Evolutionary conservation across 352 stramenopile species (phyloP).

Genomic region (Phytopythium cucurbitacearum): DNA sequence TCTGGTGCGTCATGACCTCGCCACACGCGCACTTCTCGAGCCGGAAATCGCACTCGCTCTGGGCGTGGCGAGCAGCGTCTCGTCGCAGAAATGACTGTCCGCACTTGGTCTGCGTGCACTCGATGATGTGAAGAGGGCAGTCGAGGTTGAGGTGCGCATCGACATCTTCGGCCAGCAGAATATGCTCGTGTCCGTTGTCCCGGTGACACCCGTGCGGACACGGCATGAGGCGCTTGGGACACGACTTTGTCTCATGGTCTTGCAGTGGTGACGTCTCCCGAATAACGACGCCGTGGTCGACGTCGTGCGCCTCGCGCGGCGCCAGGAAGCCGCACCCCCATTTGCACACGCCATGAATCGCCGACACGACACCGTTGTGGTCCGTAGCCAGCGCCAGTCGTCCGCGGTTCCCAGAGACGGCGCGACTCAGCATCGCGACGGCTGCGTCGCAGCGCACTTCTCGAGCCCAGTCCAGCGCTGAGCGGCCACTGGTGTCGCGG

Average conservation of each 20-base stretch:
- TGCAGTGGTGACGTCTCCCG: constrained; percentile 31
- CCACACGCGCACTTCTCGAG: constrained; percentile 45
- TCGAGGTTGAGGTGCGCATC: constrained; percentile 21
- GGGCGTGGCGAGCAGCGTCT: constrained; percentile 22
- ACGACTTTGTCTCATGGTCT: constrained; percentile 38
- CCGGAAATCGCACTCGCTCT: constrained; percentile 41
- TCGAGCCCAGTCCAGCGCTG: constrained; percentile 42
- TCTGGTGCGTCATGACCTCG: constrained; percentile 51
- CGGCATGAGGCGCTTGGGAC: constrained; percentile 40
- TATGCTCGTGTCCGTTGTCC: constrained; percentile 1
- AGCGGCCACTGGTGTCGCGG: constrained; percentile 23
- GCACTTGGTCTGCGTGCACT: constrained; percentile 53
- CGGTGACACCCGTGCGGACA: constrained; percentile 33
- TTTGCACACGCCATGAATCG: constrained; percentile 50
- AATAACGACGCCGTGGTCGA: constrained; percentile 18
- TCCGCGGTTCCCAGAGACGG: constrained; percentile 38
- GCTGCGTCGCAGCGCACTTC: constrained; percentile 21
- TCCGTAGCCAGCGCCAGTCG: constrained; percentile 22
- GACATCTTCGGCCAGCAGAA: constrained; percentile 50
- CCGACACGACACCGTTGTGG: constrained; percentile 11
- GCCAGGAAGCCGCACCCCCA: constrained; percentile 65
- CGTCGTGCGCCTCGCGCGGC: constrained; percentile 17
- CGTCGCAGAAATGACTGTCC: constrained; percentile 13
- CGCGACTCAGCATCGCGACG: constrained; percentile 31
- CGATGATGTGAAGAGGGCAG: constrained; percentile 35